A percentile compares a stretch with the other conserved stretches of the same genome.
These are phyloP conservation scores for Citrus medica DNA, from an alignment of 345 rosid genomes.

Conservation along the genomic window DNA sequence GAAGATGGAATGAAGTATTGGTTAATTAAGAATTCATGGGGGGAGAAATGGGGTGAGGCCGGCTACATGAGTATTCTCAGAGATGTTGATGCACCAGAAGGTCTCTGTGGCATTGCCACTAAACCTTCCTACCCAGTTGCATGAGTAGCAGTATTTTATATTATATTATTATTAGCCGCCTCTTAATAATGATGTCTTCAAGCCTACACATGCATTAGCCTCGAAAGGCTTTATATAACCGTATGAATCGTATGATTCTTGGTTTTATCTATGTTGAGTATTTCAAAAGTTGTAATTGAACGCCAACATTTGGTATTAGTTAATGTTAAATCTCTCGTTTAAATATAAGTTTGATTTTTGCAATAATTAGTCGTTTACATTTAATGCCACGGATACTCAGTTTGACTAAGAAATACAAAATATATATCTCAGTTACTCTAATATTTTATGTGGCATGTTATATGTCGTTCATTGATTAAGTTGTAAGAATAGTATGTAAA, in stretches of 20 bases:
- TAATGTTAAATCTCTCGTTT: background rate
- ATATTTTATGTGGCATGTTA: too few relatives aligned
- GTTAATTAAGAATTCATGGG: constrained; percentile 62
- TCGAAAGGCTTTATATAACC: background rate
- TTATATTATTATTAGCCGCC: background rate
- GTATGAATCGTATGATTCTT: too few relatives aligned
- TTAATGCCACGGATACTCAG: too few relatives aligned
- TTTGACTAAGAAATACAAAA: too few relatives aligned
- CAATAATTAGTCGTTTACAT: too few relatives aligned
- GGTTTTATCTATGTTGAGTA: too few relatives aligned
- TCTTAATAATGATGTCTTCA: too few relatives aligned
- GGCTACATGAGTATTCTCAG: constrained; percentile 51
- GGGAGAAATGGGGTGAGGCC: constrained; percentile 40
- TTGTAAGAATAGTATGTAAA: too few relatives aligned
- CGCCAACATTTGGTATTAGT: background rate
- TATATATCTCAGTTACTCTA: too few relatives aligned
- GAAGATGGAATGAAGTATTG: constrained; percentile 38
- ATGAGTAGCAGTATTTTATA: background rate
- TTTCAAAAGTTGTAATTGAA: background rate
- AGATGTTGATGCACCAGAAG: background rate
- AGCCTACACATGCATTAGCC: too few relatives aligned
- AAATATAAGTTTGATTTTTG: background rate
- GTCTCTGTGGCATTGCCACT: background rate
- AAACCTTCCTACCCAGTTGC: background rate
- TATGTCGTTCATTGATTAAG: too few relatives aligned